These are phyloP conservation scores for Ceratocystis colombiana DNA, from an alignment of 2,329 filamentous ascomycete genomes.

Conservation along the genomic window DNA sequence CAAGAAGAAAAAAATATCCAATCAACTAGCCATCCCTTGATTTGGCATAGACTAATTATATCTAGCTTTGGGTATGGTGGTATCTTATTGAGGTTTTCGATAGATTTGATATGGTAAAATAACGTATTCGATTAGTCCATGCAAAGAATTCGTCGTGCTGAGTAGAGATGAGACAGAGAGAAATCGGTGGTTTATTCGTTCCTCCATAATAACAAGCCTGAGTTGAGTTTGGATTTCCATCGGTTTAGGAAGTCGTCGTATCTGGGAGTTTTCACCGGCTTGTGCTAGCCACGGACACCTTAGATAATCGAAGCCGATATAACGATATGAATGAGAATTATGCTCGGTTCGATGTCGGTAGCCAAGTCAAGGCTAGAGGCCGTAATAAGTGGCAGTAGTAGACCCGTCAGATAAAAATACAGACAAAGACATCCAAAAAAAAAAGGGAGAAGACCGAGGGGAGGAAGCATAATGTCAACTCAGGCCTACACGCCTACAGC, in stretches of 20 bases:
- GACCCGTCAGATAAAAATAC: neutral
- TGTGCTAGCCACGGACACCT: neutral
- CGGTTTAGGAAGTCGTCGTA: neutral
- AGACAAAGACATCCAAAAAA: neutral
- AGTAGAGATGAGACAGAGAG: neutral
- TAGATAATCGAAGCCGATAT: neutral
- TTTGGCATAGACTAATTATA: neutral
- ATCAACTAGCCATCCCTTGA: conserved; percentile 6
- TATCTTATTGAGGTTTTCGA: neutral
- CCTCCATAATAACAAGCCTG: conserved; percentile 20
- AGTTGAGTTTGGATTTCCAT: conserved; percentile 18
- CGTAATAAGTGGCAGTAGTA: neutral
- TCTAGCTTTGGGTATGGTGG: neutral
- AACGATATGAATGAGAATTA: neutral
- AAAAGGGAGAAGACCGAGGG: neutral
- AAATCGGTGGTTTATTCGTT: conserved; percentile 1
- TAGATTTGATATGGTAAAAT: neutral
- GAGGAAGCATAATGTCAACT: conserved; percentile 16
- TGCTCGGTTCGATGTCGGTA: too few species aligned
- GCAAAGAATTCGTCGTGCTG: neutral
- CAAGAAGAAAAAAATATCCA: neutral
- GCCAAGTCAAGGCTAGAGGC: neutral
- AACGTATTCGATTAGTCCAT: neutral
- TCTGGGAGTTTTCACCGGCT: neutral
- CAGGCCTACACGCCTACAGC: conserved; percentile 25